These are phyloP conservation scores for Botryosphaeria dothidea DNA, from an alignment of 2,329 filamentous ascomycete species.

Conservation along the genomic window DNA sequence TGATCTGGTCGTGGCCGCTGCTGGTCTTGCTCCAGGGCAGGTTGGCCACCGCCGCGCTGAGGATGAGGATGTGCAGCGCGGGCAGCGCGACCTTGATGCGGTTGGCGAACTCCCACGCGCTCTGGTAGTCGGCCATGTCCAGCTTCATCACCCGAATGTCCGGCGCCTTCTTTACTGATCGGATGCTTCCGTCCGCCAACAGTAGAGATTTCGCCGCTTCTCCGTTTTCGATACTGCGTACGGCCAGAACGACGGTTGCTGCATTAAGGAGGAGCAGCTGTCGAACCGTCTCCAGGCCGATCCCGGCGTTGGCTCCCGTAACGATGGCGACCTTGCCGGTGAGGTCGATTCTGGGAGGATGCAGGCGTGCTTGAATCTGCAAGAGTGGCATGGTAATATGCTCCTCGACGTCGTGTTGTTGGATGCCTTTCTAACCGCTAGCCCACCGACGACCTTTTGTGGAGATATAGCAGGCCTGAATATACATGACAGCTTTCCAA, in stretches of 20 bases:
- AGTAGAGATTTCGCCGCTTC: not conserved
- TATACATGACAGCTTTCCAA: too few species aligned
- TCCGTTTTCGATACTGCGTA: not conserved
- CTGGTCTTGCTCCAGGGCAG: not conserved
- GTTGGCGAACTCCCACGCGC: not conserved
- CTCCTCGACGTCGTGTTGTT: not conserved
- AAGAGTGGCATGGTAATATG: not conserved
- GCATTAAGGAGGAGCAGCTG: not conserved
- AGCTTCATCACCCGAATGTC: not conserved
- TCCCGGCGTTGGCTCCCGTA: constrained; percentile 24
- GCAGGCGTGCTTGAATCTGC: not conserved
- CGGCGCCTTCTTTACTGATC: not conserved
- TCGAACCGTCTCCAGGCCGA: constrained; percentile 19
- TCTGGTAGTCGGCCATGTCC: constrained; percentile 2
- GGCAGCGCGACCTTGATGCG: not conserved
- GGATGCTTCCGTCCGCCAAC: not conserved
- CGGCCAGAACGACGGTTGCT: not conserved
- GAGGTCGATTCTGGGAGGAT: not conserved
- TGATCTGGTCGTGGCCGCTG: not conserved
- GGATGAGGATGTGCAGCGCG: not conserved
- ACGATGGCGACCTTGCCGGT: constrained; percentile 21
- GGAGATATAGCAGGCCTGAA: too few species aligned
- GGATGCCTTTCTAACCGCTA: not conserved
- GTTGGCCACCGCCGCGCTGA: constrained; percentile 4
- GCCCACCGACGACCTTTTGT: too few species aligned